Percentiles rank a stretch among this genome's conserved stretches.
phyloP scores from a whole-genome alignment of 768 basidiomycete species.

The Phylloporus arenicola region DNA sequence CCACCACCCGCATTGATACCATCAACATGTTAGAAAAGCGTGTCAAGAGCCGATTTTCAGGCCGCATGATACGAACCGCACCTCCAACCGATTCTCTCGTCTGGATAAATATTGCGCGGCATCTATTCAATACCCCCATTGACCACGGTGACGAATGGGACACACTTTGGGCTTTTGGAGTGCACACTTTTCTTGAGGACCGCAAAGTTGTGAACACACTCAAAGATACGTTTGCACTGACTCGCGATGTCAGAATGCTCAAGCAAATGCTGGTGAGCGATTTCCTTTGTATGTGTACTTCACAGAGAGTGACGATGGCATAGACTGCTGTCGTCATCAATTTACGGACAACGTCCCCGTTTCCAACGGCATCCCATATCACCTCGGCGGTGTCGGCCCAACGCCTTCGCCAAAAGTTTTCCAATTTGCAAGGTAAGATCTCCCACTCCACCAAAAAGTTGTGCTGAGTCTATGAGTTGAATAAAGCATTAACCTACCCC shows the following conservation, averaged over 20 bases:
- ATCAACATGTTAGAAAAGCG: constrained; percentile 89
- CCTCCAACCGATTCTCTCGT: constrained; percentile 46
- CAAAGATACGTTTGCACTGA: constrained; percentile 56
- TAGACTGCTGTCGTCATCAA: constrained; percentile 43
- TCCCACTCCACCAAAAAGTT: neutral
- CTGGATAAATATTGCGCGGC: constrained; percentile 49
- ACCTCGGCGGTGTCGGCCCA: constrained; percentile 43
- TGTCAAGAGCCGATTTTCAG: constrained; percentile 96
- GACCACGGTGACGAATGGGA: constrained; percentile 49
- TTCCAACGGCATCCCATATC: constrained; percentile 45
- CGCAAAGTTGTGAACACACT: constrained; percentile 40
- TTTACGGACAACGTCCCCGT: constrained; percentile 49
- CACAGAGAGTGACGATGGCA: constrained; percentile 4
- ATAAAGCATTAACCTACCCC: constrained; percentile 69
- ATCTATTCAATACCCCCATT: constrained; percentile 34
- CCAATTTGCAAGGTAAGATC: constrained; percentile 48
- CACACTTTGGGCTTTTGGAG: constrained; percentile 48
- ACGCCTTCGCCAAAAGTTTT: constrained; percentile 49
- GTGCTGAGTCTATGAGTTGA: neutral
- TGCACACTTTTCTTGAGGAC: constrained; percentile 56
- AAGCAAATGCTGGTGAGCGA: constrained; percentile 54
- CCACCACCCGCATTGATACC: constrained; percentile 83
- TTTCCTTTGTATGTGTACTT: neutral
- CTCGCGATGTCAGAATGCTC: constrained; percentile 55
- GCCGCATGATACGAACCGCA: constrained; percentile 76